Conservation (phyloP, 129 eudicot genomes). For the Lactuca sativa region DNA sequence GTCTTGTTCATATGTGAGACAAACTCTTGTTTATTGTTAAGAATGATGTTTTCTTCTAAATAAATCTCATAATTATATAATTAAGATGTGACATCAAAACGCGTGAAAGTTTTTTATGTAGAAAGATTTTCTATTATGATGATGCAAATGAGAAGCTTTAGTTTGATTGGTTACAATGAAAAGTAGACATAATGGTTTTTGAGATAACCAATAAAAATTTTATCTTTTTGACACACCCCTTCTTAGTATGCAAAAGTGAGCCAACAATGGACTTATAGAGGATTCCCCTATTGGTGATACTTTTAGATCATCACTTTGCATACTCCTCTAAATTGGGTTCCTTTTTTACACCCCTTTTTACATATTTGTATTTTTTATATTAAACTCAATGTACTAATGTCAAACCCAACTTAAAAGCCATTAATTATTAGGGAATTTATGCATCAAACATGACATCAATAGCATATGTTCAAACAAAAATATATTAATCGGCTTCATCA, state of each 20-base stretch:
- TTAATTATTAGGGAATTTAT: constrained; percentile 35
- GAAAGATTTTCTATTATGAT: constrained; percentile 8
- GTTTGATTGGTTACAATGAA: constrained; percentile 32
- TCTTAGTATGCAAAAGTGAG: constrained; percentile 33
- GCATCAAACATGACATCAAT: constrained; percentile 32
- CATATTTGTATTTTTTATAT: constrained; percentile 23
- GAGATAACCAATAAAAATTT: constrained; percentile 27
- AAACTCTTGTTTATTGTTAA: neutral
- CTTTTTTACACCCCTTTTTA: constrained; percentile 20
- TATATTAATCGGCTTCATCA: constrained; percentile 1
- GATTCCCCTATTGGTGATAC: constrained; percentile 37
- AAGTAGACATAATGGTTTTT: constrained; percentile 26
- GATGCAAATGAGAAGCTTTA: constrained; percentile 32
- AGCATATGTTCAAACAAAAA: constrained; percentile 7
- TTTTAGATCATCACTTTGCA: constrained; percentile 39
- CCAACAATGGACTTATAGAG: constrained; percentile 24
- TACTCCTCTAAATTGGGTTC: constrained; percentile 29
- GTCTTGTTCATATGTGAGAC: neutral
- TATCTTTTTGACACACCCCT: constrained; percentile 28
- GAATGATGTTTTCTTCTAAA: neutral
- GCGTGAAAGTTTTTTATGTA: constrained; percentile 2
- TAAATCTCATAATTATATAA: neutral
- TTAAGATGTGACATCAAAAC: neutral
- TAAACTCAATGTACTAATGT: constrained; percentile 29
- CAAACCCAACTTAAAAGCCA: constrained; percentile 29